Conservation (phyloP, 805 yeast species). For the Metschnikowia gelsemii region DNA sequence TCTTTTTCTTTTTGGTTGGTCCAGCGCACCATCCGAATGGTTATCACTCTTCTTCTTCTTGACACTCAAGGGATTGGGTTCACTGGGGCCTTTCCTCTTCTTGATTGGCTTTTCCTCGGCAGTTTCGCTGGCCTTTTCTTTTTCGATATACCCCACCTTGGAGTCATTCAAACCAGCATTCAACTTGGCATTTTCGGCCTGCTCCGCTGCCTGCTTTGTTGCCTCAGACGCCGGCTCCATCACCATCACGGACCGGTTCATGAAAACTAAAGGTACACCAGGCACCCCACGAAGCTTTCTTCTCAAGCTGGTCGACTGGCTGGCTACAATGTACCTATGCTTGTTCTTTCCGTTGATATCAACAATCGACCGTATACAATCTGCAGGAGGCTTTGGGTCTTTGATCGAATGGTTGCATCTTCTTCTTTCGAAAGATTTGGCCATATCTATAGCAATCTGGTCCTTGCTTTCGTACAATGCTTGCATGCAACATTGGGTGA, state of each 20-base stretch:
- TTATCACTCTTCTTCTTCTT: conserved; percentile 69
- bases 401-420: conserved; percentile 82
- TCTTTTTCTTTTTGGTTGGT: conserved; percentile 17
- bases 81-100: conserved; percentile 70
- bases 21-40: conserved; percentile 8
- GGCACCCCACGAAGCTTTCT: conserved; percentile 70
- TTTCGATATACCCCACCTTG: conserved; percentile 43
- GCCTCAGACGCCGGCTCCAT: conserved; percentile 90
- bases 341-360: conserved; percentile 74
- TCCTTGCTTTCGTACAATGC: conserved; percentile 70
- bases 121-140: conserved; percentile 23
- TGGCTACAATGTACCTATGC: conserved; percentile 86
- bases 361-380: conserved; percentile 74
- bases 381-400: conserved; percentile 60
- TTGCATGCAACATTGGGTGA: conserved; percentile 94
- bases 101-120: conserved; percentile 28
- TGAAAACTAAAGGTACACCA: conserved; percentile 85
- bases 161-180: conserved; percentile 75
- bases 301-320: conserved; percentile 73
- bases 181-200: conserved; percentile 65
- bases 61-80: conserved; percentile 87
- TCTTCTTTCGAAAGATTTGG: conserved; percentile 84
- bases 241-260: conserved; percentile 90
- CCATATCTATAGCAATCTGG: conserved; percentile 75
- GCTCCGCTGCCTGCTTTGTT: conserved; percentile 42